phyloP scores from a whole-genome alignment of 257 asterid species.

The Solanum chilense region DNA sequence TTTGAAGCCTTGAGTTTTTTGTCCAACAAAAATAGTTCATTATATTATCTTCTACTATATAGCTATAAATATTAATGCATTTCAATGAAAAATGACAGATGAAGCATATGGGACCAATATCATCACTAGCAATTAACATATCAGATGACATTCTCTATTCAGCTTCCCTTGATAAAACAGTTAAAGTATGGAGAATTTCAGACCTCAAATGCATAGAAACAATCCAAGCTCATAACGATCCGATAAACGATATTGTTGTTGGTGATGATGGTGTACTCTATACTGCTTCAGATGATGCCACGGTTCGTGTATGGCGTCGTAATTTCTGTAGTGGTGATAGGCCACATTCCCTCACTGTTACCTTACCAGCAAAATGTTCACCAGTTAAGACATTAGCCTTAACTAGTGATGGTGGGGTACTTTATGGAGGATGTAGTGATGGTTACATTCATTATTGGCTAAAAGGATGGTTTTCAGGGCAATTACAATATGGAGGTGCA shows the following conservation, averaged over 20 bases:
- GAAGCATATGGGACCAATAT: slow-evolving; percentile 71
- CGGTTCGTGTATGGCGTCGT: slow-evolving; percentile 83
- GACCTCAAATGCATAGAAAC: slow-evolving; percentile 91
- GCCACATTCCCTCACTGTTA: slow-evolving; percentile 76
- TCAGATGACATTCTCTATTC: slow-evolving; percentile 82
- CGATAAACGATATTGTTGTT: slow-evolving; percentile 60
- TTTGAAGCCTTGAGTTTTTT: neutral
- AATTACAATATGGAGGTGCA: slow-evolving; percentile 82
- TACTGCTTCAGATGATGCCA: slow-evolving; percentile 93
- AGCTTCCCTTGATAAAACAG: slow-evolving; percentile 67
- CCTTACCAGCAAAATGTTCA: slow-evolving; percentile 69
- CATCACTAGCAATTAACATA: slow-evolving; percentile 65
- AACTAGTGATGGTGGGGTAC: slow-evolving; percentile 46
- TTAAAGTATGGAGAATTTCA: slow-evolving; percentile 78
- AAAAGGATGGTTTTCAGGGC: slow-evolving; percentile 87
- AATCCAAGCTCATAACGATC: slow-evolving; percentile 81
- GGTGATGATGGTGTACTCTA: slow-evolving; percentile 85
- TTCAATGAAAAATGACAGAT: slow-evolving; percentile 20
- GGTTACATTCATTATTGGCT: slow-evolving; percentile 90
- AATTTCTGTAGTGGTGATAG: slow-evolving; percentile 69
- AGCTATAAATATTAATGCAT: neutral
- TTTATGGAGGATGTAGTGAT: slow-evolving; percentile 87
- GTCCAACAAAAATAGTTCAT: neutral
- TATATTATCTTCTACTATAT: neutral
- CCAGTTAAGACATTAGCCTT: slow-evolving; percentile 75